phyloP scores from a whole-genome alignment of 1,284 basidiomycete species.

The Pascua sp. region DNA sequence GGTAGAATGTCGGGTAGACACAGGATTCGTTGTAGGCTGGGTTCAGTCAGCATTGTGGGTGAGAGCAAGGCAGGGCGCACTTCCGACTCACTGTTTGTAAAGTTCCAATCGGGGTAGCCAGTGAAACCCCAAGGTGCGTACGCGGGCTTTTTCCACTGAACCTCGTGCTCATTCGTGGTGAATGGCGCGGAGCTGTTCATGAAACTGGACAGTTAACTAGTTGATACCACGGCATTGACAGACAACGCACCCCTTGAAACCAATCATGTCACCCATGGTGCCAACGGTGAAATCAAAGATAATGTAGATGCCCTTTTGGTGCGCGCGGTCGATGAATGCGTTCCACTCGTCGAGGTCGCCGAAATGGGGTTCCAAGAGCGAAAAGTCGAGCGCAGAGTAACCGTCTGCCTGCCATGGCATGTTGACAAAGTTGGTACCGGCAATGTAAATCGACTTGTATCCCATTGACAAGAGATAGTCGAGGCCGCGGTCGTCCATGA shows the following conservation, averaged over 20 bases:
- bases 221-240: background rate
- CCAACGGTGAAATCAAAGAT: slow-evolving; percentile 90
- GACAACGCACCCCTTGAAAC: slow-evolving; percentile 64
- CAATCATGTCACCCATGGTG: slow-evolving; percentile 82
- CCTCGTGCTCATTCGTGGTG: slow-evolving; percentile 66
- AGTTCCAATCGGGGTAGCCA: slow-evolving; percentile 73
- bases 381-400: slow-evolving; percentile 87
- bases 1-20: slow-evolving; percentile 70
- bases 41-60: background rate
- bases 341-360: slow-evolving; percentile 76
- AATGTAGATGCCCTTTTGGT: slow-evolving; percentile 77
- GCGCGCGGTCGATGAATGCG: slow-evolving; percentile 67
- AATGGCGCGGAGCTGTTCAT: slow-evolving; percentile 74
- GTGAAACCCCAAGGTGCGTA: slow-evolving; percentile 80
- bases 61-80: background rate
- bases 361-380: slow-evolving; percentile 83
- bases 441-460: slow-evolving; percentile 74
- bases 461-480: slow-evolving; percentile 90
- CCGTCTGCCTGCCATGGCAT: slow-evolving; percentile 95
- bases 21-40: slow-evolving; percentile 65
- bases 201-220: slow-evolving; percentile 10
- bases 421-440: slow-evolving; percentile 85
- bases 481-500: slow-evolving; percentile 59
- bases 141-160: slow-evolving; percentile 68
- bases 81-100: slow-evolving; percentile 51